Base-by-base conservation (phyloP, 805 yeast species). In the Cyberlindnera samutprakarnensis region DNA sequence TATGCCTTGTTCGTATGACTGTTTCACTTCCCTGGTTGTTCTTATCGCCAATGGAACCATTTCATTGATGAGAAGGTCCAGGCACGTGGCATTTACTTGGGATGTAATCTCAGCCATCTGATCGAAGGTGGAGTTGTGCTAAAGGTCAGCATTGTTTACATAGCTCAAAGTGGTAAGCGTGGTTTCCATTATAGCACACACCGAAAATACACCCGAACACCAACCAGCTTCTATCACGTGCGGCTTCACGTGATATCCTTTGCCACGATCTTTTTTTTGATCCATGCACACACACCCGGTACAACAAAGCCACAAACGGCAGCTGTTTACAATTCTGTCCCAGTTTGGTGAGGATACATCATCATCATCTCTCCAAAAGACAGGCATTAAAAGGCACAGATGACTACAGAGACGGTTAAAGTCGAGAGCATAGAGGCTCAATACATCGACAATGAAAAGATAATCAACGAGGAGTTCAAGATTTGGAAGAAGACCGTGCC, bases 401-500 rank as follows among this genome's bases (percentile, higher is more conserved):
- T 16, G 15, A 7, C 17, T 5, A 27, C 14, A 23, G 25, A 20
- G 18, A 23, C 15, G 11, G 13, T n/a, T 15, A 13, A 14, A 13
- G 12, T 14, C 9, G 31, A 28, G 12, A 28, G 25, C 8, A 21
- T 24, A 7, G 9, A 11, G 19, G 10, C 21, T 27, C 73, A 66
- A 37, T 73, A 71, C 46, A 77, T 73, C 44, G 59, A 65, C 31
- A 63, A 65, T 30, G 83, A 77, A 46, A 81, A 80, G 49, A 56
- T 78, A 8, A 64, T 68, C 39, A 82, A 82, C 46, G 94, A 82
- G 55, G 92, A 82, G 57, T 81, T 70, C 63, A 74, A 74, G 45
- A 71, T 66, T 14, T 85, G 95, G 95, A 85, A 84, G 53, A 83
- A 84, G 48, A 72, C 90, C 2, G 78, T 82, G 11, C 94, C 94